phyloP scores from a whole-genome alignment of 352 stramenopile genomes.

The Phytophthora macrochlamydospora region DNA sequence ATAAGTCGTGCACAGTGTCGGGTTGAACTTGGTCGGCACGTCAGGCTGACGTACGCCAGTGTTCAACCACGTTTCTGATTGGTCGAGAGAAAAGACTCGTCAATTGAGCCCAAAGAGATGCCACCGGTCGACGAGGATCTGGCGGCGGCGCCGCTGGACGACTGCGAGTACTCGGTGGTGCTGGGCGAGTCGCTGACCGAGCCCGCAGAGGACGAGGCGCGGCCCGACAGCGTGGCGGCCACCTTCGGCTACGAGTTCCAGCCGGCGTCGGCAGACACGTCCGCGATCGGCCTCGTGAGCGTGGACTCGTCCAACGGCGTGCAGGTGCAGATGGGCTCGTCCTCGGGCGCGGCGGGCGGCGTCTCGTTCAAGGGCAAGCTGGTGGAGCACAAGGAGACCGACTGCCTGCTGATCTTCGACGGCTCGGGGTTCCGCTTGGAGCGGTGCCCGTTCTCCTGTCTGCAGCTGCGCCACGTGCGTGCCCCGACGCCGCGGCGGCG shows the following conservation, averaged over 20 bases:
- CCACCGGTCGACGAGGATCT: constrained; percentile 7
- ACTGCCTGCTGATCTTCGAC: constrained; percentile 86
- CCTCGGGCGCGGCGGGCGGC: constrained; percentile 51
- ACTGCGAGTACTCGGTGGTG: constrained; percentile 58
- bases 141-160: constrained; percentile 35
- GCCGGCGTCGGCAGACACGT: constrained; percentile 77
- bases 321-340: constrained; percentile 69
- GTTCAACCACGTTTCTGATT: constrained; percentile 16
- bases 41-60: constrained; percentile 28
- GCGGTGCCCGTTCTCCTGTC: constrained; percentile 65
- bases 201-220: constrained; percentile 3
- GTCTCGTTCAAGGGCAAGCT: constrained; percentile 84
- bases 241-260: constrained; percentile 88
- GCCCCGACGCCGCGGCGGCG: constrained; percentile 27
- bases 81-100: constrained; percentile 27
- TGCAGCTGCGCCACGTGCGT: constrained; percentile 80
- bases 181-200: constrained; percentile 51
- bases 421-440: constrained; percentile 70
- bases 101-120: constrained; percentile 19
- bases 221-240: constrained; percentile 40
- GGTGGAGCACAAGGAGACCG: constrained; percentile 78
- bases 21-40: constrained; percentile 34
- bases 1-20: background rate
- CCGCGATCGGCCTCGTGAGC: constrained; percentile 64
- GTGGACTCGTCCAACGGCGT: constrained; percentile 63